These are phyloP conservation scores for Artemisia annua DNA, from an alignment of 129 eudicot species.

Conservation along the genomic window DNA sequence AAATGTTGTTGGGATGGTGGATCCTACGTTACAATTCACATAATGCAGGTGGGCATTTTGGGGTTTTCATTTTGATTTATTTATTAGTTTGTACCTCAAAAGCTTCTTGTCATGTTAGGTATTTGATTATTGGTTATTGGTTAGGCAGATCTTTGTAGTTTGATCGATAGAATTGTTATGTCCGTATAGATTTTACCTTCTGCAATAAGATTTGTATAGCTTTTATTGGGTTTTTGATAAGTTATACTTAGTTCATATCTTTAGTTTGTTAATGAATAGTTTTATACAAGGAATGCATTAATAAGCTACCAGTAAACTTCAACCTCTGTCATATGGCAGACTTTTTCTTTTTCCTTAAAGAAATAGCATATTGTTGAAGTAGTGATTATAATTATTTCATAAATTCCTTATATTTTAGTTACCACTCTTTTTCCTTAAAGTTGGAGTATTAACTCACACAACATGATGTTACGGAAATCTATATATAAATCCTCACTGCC, in stretches of 20 bases:
- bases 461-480: too few relatives aligned
- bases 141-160: background rate
- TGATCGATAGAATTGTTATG: background rate
- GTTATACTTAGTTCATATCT: background rate
- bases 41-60: conserved; percentile 13
- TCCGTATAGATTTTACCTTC: background rate
- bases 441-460: too few relatives aligned
- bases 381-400: too few relatives aligned
- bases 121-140: background rate
- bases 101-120: background rate
- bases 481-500: too few relatives aligned
- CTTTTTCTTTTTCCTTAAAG: too few relatives aligned
- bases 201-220: background rate
- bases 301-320: background rate
- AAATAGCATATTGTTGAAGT: too few relatives aligned
- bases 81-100: background rate
- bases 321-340: too few relatives aligned
- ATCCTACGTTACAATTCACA: conserved; percentile 57
- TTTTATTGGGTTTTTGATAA: background rate
- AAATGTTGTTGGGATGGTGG: conserved; percentile 57
- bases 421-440: too few relatives aligned
- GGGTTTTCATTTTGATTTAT: background rate
- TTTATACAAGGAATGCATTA: background rate
- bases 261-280: background rate
- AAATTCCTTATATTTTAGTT: too few relatives aligned